Evolutionary conservation across 1,139 yeast genomes (phyloP).

Genomic region (Magnusiomyces ingens): DNA sequence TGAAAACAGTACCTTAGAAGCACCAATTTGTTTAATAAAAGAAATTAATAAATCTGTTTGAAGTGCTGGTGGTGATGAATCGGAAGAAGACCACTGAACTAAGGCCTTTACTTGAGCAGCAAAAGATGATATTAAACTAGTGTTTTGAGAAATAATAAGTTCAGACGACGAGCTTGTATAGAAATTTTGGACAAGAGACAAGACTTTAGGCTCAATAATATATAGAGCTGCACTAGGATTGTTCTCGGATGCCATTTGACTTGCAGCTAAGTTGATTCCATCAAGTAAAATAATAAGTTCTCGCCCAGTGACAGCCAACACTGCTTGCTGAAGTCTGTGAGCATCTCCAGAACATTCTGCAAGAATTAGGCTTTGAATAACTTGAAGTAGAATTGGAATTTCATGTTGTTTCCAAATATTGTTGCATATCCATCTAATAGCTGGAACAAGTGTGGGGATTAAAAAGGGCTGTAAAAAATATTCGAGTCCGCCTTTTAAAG

Average conservation of each 20-base stretch:
- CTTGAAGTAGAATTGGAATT: constrained; percentile 28
- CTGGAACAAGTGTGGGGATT: constrained; percentile 40
- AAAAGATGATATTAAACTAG: constrained; percentile 15
- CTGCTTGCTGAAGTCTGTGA: constrained; percentile 33
- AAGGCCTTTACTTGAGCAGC: constrained; percentile 24
- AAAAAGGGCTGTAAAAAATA: constrained; percentile 58
- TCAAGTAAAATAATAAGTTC: constrained; percentile 23
- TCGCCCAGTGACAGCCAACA: constrained; percentile 30
- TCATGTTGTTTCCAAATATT: constrained; percentile 34
- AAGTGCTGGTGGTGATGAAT: constrained; percentile 26
- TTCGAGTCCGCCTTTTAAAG: constrained; percentile 52
- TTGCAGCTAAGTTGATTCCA: constrained; percentile 16
- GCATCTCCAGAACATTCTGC: constrained; percentile 37
- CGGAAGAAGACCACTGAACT: constrained; percentile 23
- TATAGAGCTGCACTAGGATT: constrained; percentile 2
- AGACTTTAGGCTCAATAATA: constrained; percentile 14
- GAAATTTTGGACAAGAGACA: constrained; percentile 12
- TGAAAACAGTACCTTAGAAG: constrained; percentile 37
- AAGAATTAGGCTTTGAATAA: constrained; percentile 32
- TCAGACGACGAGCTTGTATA: constrained; percentile 5
- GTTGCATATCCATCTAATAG: constrained; percentile 36
- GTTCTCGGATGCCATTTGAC: constrained; percentile 8
- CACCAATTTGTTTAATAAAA: constrained; percentile 46
- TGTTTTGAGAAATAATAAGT: background rate
- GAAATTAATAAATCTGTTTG: constrained; percentile 50